Base-by-base conservation (phyloP, 768 basidiomycete genomes). In the Rhodotorula toruloides region DNA sequence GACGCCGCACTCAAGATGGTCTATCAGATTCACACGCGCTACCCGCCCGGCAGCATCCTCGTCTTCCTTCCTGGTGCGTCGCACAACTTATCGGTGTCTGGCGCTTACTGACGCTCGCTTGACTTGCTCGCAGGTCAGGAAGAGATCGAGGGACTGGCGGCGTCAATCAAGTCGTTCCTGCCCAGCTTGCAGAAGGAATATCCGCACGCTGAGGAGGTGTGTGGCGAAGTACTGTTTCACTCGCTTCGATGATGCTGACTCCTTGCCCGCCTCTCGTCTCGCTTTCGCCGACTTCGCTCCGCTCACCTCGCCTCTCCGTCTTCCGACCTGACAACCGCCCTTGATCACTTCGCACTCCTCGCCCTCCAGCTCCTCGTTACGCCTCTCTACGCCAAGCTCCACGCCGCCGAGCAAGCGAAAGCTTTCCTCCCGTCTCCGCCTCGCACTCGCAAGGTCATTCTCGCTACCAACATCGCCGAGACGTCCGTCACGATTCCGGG, bases 381-480 rank as follows among this genome's bases (percentile, higher is more conserved):
- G 67, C 84, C 90, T 0, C 87, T 99, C 80, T 97, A 88, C 76
- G 90, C 92, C 40, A 85, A 90, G 10, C 85, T 97, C 68, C 86
- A 90, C 13, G 83, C 86, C 32, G 79, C 81, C 17, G 84, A 88
- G 68, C 92, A 96, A 78, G 78, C 84, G 49, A 85, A 85, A 75
- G 89, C 89, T 53, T 98, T 98, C 77, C 75, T 78, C 0, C 79
- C 84, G 1, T 78, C 89, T 0, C 85, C 87, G 22, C 75, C 83
- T 2, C 82, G 85, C 58, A 84, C 83, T 3, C 84, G 96, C 62
- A 93, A 97, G 78, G 89, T 92, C 78, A 91, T 99, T 68, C 81
- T 99, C 44, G 88, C 96, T 3, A 99, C 96, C 25, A 99, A 98
- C 77, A 93, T 99, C 64, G 96, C 96, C 17, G 96, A 99, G 78